A percentile compares a stretch with the other conserved stretches of the same genome.
phyloP scores from a whole-genome alignment of 2,329 filamentous ascomycete species.

The Colletotrichum phormii region DNA sequence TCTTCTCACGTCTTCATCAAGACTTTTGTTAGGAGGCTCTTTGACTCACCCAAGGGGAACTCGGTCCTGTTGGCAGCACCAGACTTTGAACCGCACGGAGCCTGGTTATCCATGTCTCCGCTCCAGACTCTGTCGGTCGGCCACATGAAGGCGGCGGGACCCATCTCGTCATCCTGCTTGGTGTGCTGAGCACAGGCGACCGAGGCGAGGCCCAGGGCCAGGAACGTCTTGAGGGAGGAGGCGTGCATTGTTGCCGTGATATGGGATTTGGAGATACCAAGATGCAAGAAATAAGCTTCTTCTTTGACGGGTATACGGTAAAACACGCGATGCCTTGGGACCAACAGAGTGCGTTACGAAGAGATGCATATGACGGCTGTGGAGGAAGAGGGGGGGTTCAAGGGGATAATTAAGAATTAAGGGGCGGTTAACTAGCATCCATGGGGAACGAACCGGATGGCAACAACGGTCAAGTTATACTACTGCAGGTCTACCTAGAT shows the following conservation, averaged over 20 bases:
- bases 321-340: not conserved
- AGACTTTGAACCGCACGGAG: constrained; percentile 62
- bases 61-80: constrained; percentile 58
- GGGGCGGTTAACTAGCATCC: constrained; percentile 7
- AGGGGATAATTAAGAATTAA: constrained; percentile 25
- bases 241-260: constrained; percentile 5
- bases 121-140: constrained; percentile 63
- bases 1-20: not conserved
- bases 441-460: constrained; percentile 15
- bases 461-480: constrained; percentile 26
- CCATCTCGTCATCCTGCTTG: constrained; percentile 37
- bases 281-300: not conserved
- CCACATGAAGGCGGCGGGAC: constrained; percentile 66
- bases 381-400: not conserved
- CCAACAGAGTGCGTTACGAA: constrained; percentile 1
- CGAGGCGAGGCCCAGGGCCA: constrained; percentile 25
- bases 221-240: constrained; percentile 20
- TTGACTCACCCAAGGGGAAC: constrained; percentile 60
- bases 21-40: not conserved
- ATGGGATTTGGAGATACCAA: not conserved
- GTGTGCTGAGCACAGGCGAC: constrained; percentile 21
- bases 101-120: constrained; percentile 60
- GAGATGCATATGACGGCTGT: not conserved
- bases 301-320: constrained; percentile 3
- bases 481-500: constrained; percentile 1